Evolutionary conservation across 1,284 basidiomycete genomes (phyloP).

Genomic region (Boletus mariae): DNA sequence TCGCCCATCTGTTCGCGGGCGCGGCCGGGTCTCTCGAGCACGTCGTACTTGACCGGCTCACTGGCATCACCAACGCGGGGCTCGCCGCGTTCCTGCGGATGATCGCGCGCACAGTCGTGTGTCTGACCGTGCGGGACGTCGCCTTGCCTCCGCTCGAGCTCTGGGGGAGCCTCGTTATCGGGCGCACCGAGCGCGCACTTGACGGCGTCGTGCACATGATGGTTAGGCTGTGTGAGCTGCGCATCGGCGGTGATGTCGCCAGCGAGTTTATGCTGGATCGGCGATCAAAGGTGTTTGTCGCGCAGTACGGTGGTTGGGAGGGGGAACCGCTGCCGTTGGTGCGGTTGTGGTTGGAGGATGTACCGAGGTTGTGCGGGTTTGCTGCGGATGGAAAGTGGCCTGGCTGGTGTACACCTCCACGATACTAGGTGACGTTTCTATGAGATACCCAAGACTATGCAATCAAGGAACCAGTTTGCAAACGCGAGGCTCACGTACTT

Average conservation of each 20-base stretch:
- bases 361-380: conserved; percentile 23
- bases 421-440: not conserved
- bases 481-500: too few species aligned
- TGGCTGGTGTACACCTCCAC: conserved; percentile 18
- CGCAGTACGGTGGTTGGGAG: not conserved
- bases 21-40: conserved; percentile 14
- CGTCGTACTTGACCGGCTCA: conserved; percentile 18
- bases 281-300: conserved; percentile 18
- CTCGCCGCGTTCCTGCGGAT: conserved; percentile 15
- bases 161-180: conserved; percentile 19
- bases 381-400: conserved; percentile 20
- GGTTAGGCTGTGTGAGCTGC: conserved; percentile 15
- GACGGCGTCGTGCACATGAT: conserved; percentile 20
- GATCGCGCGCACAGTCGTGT: conserved; percentile 13
- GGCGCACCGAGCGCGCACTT: conserved; percentile 19
- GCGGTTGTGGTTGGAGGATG: conserved; percentile 19
- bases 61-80: conserved; percentile 23
- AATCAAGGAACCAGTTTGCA: too few species aligned
- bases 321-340: conserved; percentile 12
- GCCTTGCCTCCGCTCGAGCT: conserved; percentile 4
- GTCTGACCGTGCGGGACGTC: conserved; percentile 16
- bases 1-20: conserved; percentile 9
- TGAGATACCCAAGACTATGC: not conserved
- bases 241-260: conserved; percentile 25
- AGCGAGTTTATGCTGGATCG: conserved; percentile 26